Conservation (phyloP, 2,329 filamentous ascomycete genomes). For the Escovopsis sp. region DNA sequence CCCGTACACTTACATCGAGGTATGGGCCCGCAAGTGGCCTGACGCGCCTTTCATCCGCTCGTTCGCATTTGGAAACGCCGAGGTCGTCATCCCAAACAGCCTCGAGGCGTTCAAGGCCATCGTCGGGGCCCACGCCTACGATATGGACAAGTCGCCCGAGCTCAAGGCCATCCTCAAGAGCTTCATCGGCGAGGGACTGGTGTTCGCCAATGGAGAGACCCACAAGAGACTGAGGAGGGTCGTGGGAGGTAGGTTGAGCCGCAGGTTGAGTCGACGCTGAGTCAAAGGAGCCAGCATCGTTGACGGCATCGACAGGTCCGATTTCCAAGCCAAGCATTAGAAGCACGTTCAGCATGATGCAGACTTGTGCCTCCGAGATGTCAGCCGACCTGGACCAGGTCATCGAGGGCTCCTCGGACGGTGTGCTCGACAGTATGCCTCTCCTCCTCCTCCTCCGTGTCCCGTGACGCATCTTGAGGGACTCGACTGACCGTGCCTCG, state of each 20-base stretch:
- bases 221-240: slow-evolving; percentile 2
- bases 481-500: background rate
- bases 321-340: background rate
- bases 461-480: background rate
- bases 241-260: slow-evolving; percentile 3
- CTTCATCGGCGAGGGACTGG: slow-evolving; percentile 1
- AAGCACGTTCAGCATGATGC: background rate
- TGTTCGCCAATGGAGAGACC: background rate
- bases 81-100: slow-evolving; percentile 13
- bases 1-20: slow-evolving; percentile 8
- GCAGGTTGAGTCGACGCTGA: background rate
- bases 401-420: background rate
- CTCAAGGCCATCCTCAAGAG: background rate
- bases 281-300: background rate
- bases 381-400: background rate
- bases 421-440: background rate
- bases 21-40: slow-evolving; percentile 15
- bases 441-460: background rate
- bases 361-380: background rate
- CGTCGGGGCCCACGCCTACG: background rate
- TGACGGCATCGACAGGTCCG: background rate
- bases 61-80: slow-evolving; percentile 12
- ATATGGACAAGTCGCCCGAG: background rate
- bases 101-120: slow-evolving; percentile 11
- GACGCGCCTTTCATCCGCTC: slow-evolving; percentile 16